Evolutionary conservation across 805 yeast genomes (phyloP), one percentile per base, ranked within the genome.

Genomic region (Candida awuae): DNA sequence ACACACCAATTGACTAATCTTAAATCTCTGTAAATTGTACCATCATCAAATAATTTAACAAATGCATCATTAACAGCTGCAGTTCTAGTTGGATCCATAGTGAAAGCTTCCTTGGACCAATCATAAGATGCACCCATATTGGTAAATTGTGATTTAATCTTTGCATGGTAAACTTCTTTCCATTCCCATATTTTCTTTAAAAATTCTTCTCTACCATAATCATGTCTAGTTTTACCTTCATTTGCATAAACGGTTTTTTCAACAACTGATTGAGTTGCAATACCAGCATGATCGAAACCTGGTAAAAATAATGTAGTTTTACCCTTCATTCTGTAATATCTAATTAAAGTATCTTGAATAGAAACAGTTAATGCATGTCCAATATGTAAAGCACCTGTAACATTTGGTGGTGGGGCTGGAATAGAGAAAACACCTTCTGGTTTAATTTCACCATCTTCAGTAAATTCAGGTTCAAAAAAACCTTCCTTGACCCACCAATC

Each of bases 351-450:
- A 62, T 92, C 98, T 69, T 92, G 98, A 56, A 92, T 83, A 26
- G 97, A 70, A 45, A 88, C 84, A 14, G 98, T 92, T 60, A 92
- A 73, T 21, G 97, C 98, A 63, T 92, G 98, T 52, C 98, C 98
- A 63, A 92, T 92, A 64, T 92, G 98, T 51, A 92, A 73, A 34
- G 97, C 97, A 66, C 98, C 98, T 34, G 98, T 92, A 48, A 92
- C 95, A 62, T 92, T 92, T 58, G 98, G 98, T 46, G 98, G 98
- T 29, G 98, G 98, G n/a, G 95, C 92, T 29, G 97, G 97, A 54
- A 92, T 85, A 46, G 82, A 73, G 65, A 90, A 92, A 15, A 71
- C 58, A 51, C 97, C 97, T 55, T 77, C 88, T 31, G 92, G 84
- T 58, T 80, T 80, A 50, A 75, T 55, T 33, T 78, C 64, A 33